Evolutionary conservation across 2,329 filamentous ascomycete genomes (phyloP).

Genomic region (Penicillium sp.): DNA sequence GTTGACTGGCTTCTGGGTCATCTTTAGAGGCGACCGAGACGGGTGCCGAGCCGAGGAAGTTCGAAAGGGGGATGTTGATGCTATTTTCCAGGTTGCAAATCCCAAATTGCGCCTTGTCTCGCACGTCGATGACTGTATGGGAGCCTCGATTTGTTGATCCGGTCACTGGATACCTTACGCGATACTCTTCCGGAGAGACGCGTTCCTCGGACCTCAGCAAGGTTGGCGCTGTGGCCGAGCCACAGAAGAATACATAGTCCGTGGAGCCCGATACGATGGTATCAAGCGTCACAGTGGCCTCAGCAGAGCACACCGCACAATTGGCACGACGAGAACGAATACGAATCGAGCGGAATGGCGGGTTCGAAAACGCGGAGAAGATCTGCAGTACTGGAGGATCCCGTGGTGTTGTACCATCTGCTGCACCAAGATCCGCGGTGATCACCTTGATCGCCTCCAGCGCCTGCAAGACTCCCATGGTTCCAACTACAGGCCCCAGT

Average conservation of each 20-base stretch:
- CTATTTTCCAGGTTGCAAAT: constrained; percentile 71
- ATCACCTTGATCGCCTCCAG: constrained; percentile 85
- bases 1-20: background rate
- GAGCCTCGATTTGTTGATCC: background rate
- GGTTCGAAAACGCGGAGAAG: constrained; percentile 42
- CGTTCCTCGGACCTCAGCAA: constrained; percentile 61
- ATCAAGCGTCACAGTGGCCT: constrained; percentile 58
- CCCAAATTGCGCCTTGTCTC: constrained; percentile 78
- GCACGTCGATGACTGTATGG: constrained; percentile 71
- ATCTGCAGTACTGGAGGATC: constrained; percentile 38
- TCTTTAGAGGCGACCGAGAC: background rate
- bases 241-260: constrained; percentile 86
- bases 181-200: constrained; percentile 61
- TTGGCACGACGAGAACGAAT: constrained; percentile 63
- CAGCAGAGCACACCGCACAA: constrained; percentile 70
- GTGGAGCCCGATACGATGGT: constrained; percentile 60
- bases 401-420: constrained; percentile 18
- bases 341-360: constrained; percentile 65
- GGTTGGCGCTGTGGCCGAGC: constrained; percentile 52
- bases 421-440: constrained; percentile 34
- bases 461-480: constrained; percentile 89
- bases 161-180: constrained; percentile 14
- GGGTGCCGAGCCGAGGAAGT: constrained; percentile 31
- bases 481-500: constrained; percentile 82
- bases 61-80: constrained; percentile 53